A percentile compares a stretch with the other conserved stretches of the same genome.
Evolutionary conservation across 495 filamentous ascomycete species (phyloP).

Genomic region (Penicillium macrosclerotiorum): DNA sequence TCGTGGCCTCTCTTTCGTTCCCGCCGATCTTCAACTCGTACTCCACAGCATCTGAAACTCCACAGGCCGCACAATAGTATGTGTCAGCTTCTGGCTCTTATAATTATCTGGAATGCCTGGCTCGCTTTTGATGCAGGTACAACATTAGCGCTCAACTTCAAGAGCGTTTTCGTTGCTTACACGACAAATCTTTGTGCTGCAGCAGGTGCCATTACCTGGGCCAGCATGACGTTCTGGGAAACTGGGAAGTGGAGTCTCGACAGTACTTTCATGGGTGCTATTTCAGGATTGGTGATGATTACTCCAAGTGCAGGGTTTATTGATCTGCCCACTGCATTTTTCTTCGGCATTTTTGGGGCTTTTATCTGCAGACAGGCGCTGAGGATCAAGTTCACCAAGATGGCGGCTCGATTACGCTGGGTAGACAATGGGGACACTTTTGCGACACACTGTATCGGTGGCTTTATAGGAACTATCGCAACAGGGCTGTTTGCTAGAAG

Average conservation of each 20-base stretch:
- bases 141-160: conserved; percentile 43
- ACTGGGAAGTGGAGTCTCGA: conserved; percentile 48
- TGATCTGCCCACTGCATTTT: conserved; percentile 42
- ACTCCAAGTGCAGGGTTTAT: conserved; percentile 48
- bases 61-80: conserved; percentile 48
- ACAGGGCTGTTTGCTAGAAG: conserved; percentile 38
- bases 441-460: conserved; percentile 46
- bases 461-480: conserved; percentile 36
- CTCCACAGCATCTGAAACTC: conserved; percentile 40
- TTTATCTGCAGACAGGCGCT: conserved; percentile 46
- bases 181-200: conserved; percentile 51
- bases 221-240: conserved; percentile 42
- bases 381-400: conserved; percentile 46
- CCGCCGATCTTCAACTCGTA: conserved; percentile 32
- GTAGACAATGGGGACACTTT: conserved; percentile 48
- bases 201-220: conserved; percentile 46
- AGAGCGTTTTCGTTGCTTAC: conserved; percentile 45
- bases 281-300: conserved; percentile 49
- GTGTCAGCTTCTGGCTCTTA: conserved; percentile 48
- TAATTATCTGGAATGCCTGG: conserved; percentile 56
- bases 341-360: conserved; percentile 43
- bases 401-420: conserved; percentile 32
- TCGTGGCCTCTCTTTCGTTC: conserved; percentile 44
- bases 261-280: conserved; percentile 49
- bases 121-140: conserved; percentile 56